Conservation (phyloP, 1,139 yeast species). For the Candida gigantensis region DNA sequence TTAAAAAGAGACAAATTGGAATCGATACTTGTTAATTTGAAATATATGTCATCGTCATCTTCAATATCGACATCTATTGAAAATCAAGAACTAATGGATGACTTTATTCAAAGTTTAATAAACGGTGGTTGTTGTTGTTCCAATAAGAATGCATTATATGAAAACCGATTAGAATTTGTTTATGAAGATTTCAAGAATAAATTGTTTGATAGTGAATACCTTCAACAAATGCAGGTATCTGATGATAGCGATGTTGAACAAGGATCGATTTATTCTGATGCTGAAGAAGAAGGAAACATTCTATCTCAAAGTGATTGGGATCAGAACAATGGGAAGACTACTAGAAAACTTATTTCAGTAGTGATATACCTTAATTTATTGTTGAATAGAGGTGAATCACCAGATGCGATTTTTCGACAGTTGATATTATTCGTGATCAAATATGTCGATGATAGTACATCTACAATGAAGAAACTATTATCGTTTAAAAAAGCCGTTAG, state of each 20-base stretch:
- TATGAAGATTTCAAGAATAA: slow-evolving; percentile 15
- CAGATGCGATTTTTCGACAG: slow-evolving; percentile 17
- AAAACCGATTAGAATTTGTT: slow-evolving; percentile 7
- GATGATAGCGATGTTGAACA: slow-evolving; percentile 34
- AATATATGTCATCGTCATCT: not conserved
- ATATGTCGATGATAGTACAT: slow-evolving; percentile 17
- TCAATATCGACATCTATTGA: not conserved
- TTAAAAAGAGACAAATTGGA: slow-evolving; percentile 1
- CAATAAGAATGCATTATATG: slow-evolving; percentile 3
- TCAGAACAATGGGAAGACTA: too few species aligned
- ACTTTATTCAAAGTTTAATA: slow-evolving; percentile 2
- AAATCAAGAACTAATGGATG: slow-evolving; percentile 2
- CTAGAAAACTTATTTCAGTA: slow-evolving; percentile 10
- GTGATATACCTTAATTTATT: slow-evolving; percentile 18
- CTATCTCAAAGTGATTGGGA: not conserved
- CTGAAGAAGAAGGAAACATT: slow-evolving; percentile 15
- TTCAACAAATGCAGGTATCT: slow-evolving; percentile 32
- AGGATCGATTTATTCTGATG: slow-evolving; percentile 19
- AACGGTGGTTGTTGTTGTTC: slow-evolving; percentile 4
- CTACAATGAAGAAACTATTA: slow-evolving; percentile 8
- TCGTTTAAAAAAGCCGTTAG: slow-evolving; percentile 8
- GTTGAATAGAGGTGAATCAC: slow-evolving; percentile 28
- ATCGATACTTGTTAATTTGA: slow-evolving; percentile 2
- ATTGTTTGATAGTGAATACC: slow-evolving; percentile 12
- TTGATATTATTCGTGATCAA: slow-evolving; percentile 27